Conservation (phyloP, 2,329 filamentous ascomycete species). For the Botrytis byssoidea region DNA sequence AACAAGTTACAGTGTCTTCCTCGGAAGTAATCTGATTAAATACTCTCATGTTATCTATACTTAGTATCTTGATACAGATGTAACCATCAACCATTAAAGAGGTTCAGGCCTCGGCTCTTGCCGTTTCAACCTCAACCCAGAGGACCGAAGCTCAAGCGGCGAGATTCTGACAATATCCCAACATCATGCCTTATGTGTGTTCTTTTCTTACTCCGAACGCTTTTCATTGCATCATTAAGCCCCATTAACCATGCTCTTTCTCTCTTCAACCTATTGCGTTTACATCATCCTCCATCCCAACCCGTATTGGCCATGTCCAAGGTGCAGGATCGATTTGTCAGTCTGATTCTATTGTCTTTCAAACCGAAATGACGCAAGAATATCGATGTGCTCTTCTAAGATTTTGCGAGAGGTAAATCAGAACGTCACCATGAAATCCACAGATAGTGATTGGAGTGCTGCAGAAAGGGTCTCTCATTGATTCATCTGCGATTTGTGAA, state of each 20-base stretch:
- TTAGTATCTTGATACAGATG: neutral
- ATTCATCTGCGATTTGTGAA: neutral
- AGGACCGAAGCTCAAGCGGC: neutral
- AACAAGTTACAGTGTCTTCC: neutral
- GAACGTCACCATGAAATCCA: too few relatives aligned
- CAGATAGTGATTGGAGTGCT: neutral
- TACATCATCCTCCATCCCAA: neutral
- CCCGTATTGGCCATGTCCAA: too few relatives aligned
- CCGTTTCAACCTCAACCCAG: neutral
- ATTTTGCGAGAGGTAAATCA: neutral
- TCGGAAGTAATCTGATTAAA: neutral
- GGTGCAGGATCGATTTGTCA: too few relatives aligned
- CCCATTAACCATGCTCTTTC: accelerated
- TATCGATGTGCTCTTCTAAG: neutral
- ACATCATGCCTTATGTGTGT: neutral
- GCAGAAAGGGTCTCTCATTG: neutral
- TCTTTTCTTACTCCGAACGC: accelerated
- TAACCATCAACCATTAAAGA: neutral
- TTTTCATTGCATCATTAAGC: neutral
- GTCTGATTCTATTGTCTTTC: neutral
- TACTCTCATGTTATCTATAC: neutral
- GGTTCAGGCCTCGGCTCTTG: neutral
- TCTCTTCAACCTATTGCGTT: neutral
- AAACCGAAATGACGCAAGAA: neutral
- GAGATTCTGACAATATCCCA: neutral